Percentiles rank a stretch among this genome's conserved stretches.
These are phyloP conservation scores for Aeschynomene evenia DNA, from an alignment of 306 rosid species.

Conservation along the genomic window DNA sequence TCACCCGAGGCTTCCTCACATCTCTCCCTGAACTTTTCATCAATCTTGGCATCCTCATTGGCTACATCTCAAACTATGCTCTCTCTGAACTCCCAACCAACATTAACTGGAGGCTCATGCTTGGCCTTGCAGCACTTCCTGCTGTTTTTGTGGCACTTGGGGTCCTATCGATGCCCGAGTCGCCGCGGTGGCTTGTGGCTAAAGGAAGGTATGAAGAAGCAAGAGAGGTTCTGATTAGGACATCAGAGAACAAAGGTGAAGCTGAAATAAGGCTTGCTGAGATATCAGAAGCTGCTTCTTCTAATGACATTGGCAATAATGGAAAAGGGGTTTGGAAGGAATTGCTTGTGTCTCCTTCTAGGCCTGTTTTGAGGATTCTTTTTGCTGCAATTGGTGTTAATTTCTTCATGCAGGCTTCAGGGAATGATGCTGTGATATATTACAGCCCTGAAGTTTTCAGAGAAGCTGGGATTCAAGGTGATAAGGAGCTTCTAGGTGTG, in stretches of 20 bases:
- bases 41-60: slow-evolving; percentile 60
- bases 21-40: slow-evolving; percentile 85
- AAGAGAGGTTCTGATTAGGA: slow-evolving; percentile 46
- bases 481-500: slow-evolving; percentile 55
- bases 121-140: slow-evolving; percentile 63
- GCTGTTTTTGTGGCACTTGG: slow-evolving; percentile 54
- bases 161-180: slow-evolving; percentile 73
- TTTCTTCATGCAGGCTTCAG: slow-evolving; percentile 93
- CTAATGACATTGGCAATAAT: neutral
- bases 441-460: slow-evolving; percentile 71
- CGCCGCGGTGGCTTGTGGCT: slow-evolving; percentile 75
- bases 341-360: slow-evolving; percentile 53
- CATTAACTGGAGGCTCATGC: slow-evolving; percentile 75
- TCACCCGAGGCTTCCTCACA: slow-evolving; percentile 67
- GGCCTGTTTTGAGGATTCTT: slow-evolving; percentile 52
- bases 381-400: slow-evolving; percentile 74
- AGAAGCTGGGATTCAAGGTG: slow-evolving; percentile 61
- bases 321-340: slow-evolving; percentile 73
- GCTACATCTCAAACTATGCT: slow-evolving; percentile 67
- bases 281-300: slow-evolving; percentile 46
- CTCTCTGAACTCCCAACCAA: slow-evolving; percentile 46
- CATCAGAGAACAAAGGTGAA: slow-evolving; percentile 53
- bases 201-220: slow-evolving; percentile 66
- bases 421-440: slow-evolving; percentile 91
- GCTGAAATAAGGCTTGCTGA: slow-evolving; percentile 60